These are phyloP conservation scores for Pittosporum tobira DNA, from an alignment of 129 eudicot genomes.

Conservation along the genomic window DNA sequence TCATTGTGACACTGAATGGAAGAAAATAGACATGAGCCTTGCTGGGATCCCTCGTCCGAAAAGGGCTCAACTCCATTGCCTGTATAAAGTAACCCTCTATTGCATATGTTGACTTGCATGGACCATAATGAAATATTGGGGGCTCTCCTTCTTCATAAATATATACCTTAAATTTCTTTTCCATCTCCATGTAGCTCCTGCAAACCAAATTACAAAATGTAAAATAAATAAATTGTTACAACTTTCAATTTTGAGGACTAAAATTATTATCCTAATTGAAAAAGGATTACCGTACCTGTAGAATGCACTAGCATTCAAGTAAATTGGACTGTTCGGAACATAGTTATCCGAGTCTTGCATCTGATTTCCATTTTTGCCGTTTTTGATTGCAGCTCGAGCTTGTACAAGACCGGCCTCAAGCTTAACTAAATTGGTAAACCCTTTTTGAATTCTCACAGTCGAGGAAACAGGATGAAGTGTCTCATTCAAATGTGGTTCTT, in stretches of 20 bases:
- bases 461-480: conserved; percentile 4
- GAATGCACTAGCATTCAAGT: conserved; percentile 31
- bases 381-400: conserved; percentile 7
- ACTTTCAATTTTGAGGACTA: too few relatives aligned
- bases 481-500: too few relatives aligned
- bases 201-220: too few relatives aligned
- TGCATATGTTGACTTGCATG: conserved; percentile 16
- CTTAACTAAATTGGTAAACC: conserved; percentile 3
- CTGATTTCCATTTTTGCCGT: conserved; percentile 5
- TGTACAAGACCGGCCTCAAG: conserved; percentile 4
- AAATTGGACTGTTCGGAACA: conserved; percentile 32
- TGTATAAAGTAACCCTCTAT: conserved; percentile 32
- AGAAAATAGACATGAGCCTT: conserved; percentile 31
- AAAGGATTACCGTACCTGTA: too few relatives aligned
- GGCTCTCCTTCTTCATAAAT: too few relatives aligned
- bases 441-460: background rate
- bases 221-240: too few relatives aligned
- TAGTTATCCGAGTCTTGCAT: conserved; percentile 27
- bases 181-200: too few relatives aligned
- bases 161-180: too few relatives aligned
- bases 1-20: conserved; percentile 24
- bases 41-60: conserved; percentile 21
- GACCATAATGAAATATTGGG: too few relatives aligned
- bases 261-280: too few relatives aligned
- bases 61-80: conserved; percentile 16